Base-by-base conservation (phyloP, 179 eudicot species). In the Patellifolia procumbens region DNA sequence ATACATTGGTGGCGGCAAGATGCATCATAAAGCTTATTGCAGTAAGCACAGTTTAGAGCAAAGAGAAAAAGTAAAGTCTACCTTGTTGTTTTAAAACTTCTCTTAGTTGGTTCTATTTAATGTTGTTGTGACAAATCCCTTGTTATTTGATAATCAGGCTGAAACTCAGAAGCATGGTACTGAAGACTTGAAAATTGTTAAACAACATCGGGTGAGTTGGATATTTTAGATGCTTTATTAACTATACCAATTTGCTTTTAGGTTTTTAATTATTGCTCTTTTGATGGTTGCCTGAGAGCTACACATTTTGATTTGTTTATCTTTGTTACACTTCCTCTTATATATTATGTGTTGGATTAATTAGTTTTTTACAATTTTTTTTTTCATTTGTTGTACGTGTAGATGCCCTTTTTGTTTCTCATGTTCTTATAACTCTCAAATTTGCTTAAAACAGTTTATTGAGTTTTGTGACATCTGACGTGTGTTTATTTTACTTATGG, bases 11-110 rank as follows among this genome's bases (percentile, higher is more conserved):
- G 94, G 91, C 62, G 80, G 85, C 63, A 96, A 88, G 87, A 81
- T 87, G 86, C 98, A 88, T 68, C 96, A 86, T 86, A 95, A 89
- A 86, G 94, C 97, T 76, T 96, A 93, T 74, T 96, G 99, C 83
- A 90, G 87, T 78, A 93, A 89, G 82, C 99, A 96, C 79, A 96
- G 99, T 78, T 45, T 79, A 83, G 96, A 90, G 67, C 98, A 96
- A 84, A 91, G 86, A 82, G 88, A 89, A 29, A 96, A 96, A 93
- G 99, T 93, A 62, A 55, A 48, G 71, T 71, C 45, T 59, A 48
- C 5, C 67, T 63, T 74, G 68, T 58, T 60, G 7, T 68, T 77
- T 59, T 22, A 42, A 3, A 49, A 28, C 24, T 68, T 62, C 20
- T 46, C 45, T 63, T 72, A 32, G 39, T 77, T 74, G 53, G 29